Base-by-base conservation (phyloP, 306 rosid species). In the Amphicarpaea edgeworthii region DNA sequence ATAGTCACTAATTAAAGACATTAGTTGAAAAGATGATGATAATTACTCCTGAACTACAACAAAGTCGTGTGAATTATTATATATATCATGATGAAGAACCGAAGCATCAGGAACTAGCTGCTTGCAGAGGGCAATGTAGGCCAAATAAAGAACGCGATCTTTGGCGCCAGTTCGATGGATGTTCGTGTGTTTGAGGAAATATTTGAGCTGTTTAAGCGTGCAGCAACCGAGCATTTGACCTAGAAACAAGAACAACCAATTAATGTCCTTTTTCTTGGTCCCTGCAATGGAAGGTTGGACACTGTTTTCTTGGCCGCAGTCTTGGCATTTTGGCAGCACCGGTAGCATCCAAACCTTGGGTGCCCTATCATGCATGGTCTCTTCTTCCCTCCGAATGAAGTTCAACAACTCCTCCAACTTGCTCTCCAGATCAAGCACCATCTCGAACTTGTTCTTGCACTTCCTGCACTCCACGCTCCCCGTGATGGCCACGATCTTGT, bases 181-280 rank as follows among this genome's bases (percentile, higher is more conserved):
- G n/a, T 1, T 23, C 8, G 6, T 23, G 37, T 55, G 62, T 0
- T 55, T 55, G 37, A 55, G 62, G 9, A 55, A 55, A 55, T 55
- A 55, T 6, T 55, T 55, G 62, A 55, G 7, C 0, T 55, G 34
- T 1, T 12, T 12, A 2, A 55, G 7, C 1, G 86, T 87, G 61
- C 91, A 87, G 8, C 72, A 70, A 0, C 92, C 88, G 2, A 93
- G 59, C 80, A 80, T 66, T 55, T 87, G 84, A 0, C 93, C 92
- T 6, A 88, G 15, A 1, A 90, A 68, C 77, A 93, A 61, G 57
- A 93, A 93, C 66, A 93, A 40, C 92, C 97, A 90, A 12, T 93
- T 93, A 28, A 93, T 88, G 0, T 6, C 4, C 8, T 21, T 62
- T 16, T 70, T 77, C 76, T 79, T 85, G 0, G 82, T 54, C 12